Evolutionary conservation across 169 alveolate species (phyloP).

Genomic region (Blepharisma undulans): DNA sequence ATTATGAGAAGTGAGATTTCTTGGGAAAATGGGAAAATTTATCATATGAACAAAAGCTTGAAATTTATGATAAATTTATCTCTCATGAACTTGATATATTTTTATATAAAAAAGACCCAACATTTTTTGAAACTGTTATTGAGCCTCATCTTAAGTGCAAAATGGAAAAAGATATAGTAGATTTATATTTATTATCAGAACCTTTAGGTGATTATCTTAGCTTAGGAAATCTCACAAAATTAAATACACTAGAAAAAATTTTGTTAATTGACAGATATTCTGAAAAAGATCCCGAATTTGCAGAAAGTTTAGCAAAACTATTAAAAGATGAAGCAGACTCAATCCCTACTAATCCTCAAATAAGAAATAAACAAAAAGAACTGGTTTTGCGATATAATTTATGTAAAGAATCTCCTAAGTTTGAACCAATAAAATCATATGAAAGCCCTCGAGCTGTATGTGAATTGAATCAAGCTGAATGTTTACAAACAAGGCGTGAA

Average conservation of each 20-base stretch:
- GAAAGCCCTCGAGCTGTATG: too few species aligned
- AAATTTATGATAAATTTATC: slow-evolving; percentile 40
- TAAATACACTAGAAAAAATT: slow-evolving; percentile 20
- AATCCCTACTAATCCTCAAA: background rate
- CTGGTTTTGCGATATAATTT: background rate
- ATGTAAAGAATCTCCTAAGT: background rate
- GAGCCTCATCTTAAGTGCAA: background rate
- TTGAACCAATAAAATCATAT: background rate
- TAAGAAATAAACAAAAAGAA: background rate
- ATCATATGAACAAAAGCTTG: slow-evolving; percentile 42
- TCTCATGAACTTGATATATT: slow-evolving; percentile 76
- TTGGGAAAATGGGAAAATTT: slow-evolving; percentile 44
- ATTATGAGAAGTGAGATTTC: background rate
- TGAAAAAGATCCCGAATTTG: background rate
- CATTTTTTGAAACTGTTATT: background rate
- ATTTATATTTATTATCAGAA: background rate
- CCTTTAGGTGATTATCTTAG: background rate
- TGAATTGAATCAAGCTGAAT: too few species aligned
- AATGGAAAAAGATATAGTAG: slow-evolving; percentile 32
- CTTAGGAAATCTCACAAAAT: background rate
- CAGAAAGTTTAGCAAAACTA: background rate
- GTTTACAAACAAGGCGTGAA: background rate
- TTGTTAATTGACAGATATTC: background rate
- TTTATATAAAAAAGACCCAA: slow-evolving; percentile 60
- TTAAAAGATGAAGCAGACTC: background rate